Percentiles rank a stretch among this genome's conserved stretches.
phyloP scores from a whole-genome alignment of 1,284 basidiomycete species.

The Vanrija pseudolonga region DNA sequence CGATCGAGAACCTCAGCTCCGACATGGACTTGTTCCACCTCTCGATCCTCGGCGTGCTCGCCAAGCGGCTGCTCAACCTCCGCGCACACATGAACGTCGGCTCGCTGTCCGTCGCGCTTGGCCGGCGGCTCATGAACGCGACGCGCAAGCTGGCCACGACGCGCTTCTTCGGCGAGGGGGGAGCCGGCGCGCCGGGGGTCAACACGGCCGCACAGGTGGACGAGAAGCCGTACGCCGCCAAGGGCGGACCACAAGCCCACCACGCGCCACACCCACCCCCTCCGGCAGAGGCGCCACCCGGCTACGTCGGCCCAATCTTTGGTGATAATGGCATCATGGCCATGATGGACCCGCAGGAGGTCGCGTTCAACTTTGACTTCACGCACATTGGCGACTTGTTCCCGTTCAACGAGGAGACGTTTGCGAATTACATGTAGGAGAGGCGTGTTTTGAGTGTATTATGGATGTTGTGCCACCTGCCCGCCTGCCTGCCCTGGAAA shows the following conservation, averaged over 20 bases:
- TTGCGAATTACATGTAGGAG: no score
- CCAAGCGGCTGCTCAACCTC: constrained; percentile 10
- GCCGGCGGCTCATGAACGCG: constrained; percentile 14
- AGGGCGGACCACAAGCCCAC: no score
- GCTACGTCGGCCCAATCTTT: no score
- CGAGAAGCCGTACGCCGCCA: no score
- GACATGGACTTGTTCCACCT: constrained; percentile 19
- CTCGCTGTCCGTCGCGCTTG: constrained; percentile 14
- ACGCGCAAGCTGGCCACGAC: constrained; percentile 7
- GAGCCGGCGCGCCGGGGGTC: not conserved
- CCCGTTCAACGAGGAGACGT: not conserved
- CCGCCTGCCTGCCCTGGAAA: no score
- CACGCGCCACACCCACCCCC: no score
- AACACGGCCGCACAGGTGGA: no score
- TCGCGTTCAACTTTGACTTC: constrained; percentile 16
- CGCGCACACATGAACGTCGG: constrained; percentile 17
- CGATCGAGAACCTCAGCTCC: not conserved
- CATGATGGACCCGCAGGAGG: constrained; percentile 5
- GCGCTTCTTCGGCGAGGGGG: not conserved
- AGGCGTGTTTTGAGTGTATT: no score
- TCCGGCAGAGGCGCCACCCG: no score
- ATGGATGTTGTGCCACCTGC: no score
- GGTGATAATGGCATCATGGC: no score
- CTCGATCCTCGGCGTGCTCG: constrained; percentile 13
- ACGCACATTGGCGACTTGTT: constrained; percentile 11